A percentile compares a stretch with the other conserved stretches of the same genome.
These are phyloP conservation scores for Dactylonectria macrodidyma DNA, from an alignment of 2,329 filamentous ascomycete species.

Conservation along the genomic window DNA sequence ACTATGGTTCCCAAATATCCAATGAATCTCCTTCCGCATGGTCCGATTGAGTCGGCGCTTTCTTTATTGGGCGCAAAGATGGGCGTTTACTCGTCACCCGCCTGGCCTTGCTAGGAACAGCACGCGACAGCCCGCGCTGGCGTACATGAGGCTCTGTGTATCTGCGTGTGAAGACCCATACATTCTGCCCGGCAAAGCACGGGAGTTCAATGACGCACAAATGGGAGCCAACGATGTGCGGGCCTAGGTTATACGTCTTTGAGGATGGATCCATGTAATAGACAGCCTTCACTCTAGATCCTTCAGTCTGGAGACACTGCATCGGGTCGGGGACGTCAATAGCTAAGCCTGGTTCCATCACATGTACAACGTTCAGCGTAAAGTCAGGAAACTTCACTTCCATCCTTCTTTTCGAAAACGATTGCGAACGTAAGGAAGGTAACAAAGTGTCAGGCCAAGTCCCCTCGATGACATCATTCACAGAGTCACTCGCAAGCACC, in stretches of 20 bases:
- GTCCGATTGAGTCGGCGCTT: neutral
- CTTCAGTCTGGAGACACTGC: neutral
- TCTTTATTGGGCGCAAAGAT: neutral
- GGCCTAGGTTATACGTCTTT: neutral
- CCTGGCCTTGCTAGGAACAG: neutral
- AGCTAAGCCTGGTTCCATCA: constrained; percentile 3
- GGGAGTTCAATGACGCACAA: neutral
- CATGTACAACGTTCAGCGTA: constrained; percentile 4
- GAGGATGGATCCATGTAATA: constrained; percentile 2
- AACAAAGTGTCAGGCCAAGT: neutral
- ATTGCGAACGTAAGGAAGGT: neutral
- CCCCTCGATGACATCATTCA: neutral
- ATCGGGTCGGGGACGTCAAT: constrained; percentile 6
- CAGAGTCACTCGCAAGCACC: neutral
- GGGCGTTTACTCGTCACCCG: neutral
- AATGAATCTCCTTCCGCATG: no score
- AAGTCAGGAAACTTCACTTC: constrained; percentile 3
- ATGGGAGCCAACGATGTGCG: neutral
- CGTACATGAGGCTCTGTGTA: neutral
- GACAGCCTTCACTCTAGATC: neutral
- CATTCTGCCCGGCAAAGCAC: constrained; percentile 1
- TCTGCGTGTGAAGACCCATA: constrained; percentile 4
- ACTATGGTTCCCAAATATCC: no score
- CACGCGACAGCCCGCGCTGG: neutral
- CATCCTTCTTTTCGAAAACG: neutral